phyloP scores from a whole-genome alignment of 495 filamentous ascomycete species.

The Immersiella caudata region DNA sequence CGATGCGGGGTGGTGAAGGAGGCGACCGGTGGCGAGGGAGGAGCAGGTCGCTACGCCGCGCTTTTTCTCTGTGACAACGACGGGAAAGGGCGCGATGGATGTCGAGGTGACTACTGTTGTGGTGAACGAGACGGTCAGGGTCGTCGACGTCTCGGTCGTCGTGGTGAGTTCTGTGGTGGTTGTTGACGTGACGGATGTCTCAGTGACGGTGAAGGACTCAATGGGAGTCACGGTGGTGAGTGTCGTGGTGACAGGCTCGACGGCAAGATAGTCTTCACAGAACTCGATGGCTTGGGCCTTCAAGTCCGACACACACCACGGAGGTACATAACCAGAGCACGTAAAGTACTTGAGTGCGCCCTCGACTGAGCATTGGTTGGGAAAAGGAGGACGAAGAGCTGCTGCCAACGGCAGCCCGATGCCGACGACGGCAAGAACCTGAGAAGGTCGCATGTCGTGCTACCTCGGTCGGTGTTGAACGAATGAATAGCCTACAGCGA shows the following conservation, averaged over 20 bases:
- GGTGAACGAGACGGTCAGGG: not conserved
- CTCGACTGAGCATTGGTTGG: not conserved
- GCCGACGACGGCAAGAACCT: not conserved
- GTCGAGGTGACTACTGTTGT: not conserved
- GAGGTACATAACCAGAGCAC: not conserved
- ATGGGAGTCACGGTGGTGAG: conserved; percentile 7
- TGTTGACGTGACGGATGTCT: conserved; percentile 6
- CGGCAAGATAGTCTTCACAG: not conserved
- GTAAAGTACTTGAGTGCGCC: not conserved
- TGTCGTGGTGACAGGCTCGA: not conserved
- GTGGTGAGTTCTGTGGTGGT: not conserved
- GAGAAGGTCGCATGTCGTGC: not conserved
- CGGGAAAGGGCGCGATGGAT: not conserved
- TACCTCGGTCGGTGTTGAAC: too few species aligned
- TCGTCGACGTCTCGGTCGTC: not conserved
- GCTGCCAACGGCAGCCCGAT: not conserved
- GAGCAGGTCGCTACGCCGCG: not conserved
- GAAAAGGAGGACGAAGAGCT: not conserved
- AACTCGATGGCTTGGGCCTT: not conserved
- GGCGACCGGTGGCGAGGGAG: not conserved
- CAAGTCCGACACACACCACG: not conserved
- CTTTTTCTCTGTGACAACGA: not conserved
- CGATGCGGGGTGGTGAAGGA: not conserved
- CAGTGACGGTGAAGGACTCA: conserved; percentile 2
- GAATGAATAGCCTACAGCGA: too few species aligned